Evolutionary conservation across 2,329 filamentous ascomycete species (phyloP), one percentile per base, ranked within the genome.

Genomic region (Cyclaneusma minus): DNA sequence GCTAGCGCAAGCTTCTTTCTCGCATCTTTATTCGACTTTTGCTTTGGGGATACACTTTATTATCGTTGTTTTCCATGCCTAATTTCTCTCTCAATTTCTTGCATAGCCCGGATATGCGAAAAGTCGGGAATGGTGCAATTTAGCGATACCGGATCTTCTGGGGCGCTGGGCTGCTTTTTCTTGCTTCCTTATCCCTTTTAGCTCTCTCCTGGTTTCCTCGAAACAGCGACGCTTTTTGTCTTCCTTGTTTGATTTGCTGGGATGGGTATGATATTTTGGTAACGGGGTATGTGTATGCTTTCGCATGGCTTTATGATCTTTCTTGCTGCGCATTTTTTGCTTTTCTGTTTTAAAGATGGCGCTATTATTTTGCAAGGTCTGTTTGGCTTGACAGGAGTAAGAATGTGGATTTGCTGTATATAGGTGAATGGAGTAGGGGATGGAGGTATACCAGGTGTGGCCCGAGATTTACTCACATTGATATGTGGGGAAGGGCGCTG

Each of bases 101-200:
- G n/a, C n/a, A n/a, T n/a, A n/a, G n/a, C n/a, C n/a, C n/a, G n/a
- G n/a, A n/a, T n/a, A n/a, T n/a, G n/a, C n/a, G n/a, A n/a, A n/a
- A n/a, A n/a, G n/a, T n/a, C n/a, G n/a, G n/a, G n/a, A n/a, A n/a
- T n/a, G n/a, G n/a, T n/a, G n/a, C n/a, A n/a, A n/a, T n/a, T n/a
- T n/a, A n/a, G n/a, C n/a, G n/a, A n/a, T n/a, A n/a, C n/a, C n/a
- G n/a, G n/a, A n/a, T n/a, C 6, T 14, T 18, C 19, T 7, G n/a
- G 22, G 12, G 9, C 14, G 12, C 7, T 14, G 12, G 7, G 9
- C 18, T 27, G 18, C n/a, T 17, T 21, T 16, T 17, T 21, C 16
- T 30, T 32, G 22, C 22, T 25, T 13, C 22, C n/a, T 24, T 13
- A 18, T 7, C 25, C 25, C 25, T 27, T 13, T 13, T 16, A 16